Evolutionary conservation across 192 early-diverging fungal genomes (phyloP).

Genomic region (Phycomyces nitens): DNA sequence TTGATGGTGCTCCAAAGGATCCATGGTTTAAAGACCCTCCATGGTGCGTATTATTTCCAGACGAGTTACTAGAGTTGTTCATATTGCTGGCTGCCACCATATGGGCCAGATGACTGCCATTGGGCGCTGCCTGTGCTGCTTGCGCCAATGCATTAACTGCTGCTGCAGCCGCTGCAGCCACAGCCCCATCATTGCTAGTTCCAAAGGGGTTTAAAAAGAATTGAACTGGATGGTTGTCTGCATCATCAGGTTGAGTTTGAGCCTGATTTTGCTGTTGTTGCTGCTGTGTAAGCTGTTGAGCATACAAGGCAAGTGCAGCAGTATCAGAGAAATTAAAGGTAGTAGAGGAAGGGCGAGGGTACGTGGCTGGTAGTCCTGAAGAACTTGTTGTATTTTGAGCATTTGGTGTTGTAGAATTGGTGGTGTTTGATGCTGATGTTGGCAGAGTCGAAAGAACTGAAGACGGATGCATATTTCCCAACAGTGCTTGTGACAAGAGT

Average conservation of each 20-base stretch:
- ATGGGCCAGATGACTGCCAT: background rate
- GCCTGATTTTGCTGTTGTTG: conserved; percentile 11
- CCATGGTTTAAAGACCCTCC: background rate
- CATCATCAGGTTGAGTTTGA: background rate
- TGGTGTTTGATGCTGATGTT: background rate
- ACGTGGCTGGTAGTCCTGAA: background rate
- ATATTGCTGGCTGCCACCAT: too few species aligned
- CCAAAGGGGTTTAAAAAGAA: conserved; percentile 24
- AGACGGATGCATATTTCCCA: conserved; percentile 5
- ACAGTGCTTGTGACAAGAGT: conserved; percentile 14
- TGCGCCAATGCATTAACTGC: conserved; percentile 15
- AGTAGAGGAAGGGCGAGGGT: conserved; percentile 1
- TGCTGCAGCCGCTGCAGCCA: conserved; percentile 16
- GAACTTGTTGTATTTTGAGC: background rate
- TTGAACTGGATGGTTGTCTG: background rate
- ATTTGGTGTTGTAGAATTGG: background rate
- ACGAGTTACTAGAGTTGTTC: background rate
- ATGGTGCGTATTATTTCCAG: background rate
- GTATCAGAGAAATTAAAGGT: conserved; percentile 24
- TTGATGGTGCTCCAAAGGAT: background rate
- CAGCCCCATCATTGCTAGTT: conserved; percentile 6
- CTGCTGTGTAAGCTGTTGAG: conserved; percentile 25
- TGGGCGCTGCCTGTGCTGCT: conserved; percentile 8
- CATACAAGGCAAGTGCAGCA: conserved; percentile 27
- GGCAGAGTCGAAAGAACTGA: background rate